These are phyloP conservation scores for Xylaria intraflava DNA, from an alignment of 495 filamentous ascomycete genomes.

Conservation along the genomic window DNA sequence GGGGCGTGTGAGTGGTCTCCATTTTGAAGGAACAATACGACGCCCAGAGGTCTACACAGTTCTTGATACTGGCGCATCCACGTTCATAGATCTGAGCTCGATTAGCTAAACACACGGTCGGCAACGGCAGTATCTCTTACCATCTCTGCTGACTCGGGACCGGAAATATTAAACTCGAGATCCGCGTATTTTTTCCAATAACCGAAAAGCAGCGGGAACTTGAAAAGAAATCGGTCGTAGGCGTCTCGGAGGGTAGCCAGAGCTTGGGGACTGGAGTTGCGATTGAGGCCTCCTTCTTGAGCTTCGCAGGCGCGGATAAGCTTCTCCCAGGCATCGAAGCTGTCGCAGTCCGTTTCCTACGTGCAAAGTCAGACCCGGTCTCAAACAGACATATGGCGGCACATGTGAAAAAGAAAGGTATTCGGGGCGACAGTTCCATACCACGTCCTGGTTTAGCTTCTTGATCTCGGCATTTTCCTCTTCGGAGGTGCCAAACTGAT, in stretches of 20 bases:
- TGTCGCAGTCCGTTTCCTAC: constrained; percentile 72
- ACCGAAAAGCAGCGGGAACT: constrained; percentile 92
- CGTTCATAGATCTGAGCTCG: constrained; percentile 77
- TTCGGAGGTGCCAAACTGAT: constrained; percentile 65
- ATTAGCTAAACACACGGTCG: background rate
- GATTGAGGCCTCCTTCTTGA: constrained; percentile 88
- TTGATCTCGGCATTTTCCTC: constrained; percentile 82
- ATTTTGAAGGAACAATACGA: constrained; percentile 97
- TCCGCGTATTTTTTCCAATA: constrained; percentile 99
- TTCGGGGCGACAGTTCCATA: constrained; percentile 38
- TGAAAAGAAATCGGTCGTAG: constrained; percentile 89
- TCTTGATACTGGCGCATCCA: constrained; percentile 85
- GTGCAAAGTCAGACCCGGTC: constrained; percentile 1
- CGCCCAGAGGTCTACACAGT: constrained; percentile 92
- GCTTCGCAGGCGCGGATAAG: constrained; percentile 74
- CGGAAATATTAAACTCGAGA: constrained; percentile 91
- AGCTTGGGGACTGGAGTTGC: constrained; percentile 92
- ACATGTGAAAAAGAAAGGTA: background rate
- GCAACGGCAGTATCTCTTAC: constrained; percentile 41
- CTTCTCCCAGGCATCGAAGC: constrained; percentile 93
- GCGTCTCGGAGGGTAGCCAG: constrained; percentile 75
- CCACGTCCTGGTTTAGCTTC: constrained; percentile 70
- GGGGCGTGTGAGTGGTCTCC: constrained; percentile 88
- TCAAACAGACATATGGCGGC: background rate
- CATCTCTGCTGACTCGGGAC: constrained; percentile 97